Conservation (phyloP, 2,329 filamentous ascomycete species). For the Hyphodiscus sp. region DNA sequence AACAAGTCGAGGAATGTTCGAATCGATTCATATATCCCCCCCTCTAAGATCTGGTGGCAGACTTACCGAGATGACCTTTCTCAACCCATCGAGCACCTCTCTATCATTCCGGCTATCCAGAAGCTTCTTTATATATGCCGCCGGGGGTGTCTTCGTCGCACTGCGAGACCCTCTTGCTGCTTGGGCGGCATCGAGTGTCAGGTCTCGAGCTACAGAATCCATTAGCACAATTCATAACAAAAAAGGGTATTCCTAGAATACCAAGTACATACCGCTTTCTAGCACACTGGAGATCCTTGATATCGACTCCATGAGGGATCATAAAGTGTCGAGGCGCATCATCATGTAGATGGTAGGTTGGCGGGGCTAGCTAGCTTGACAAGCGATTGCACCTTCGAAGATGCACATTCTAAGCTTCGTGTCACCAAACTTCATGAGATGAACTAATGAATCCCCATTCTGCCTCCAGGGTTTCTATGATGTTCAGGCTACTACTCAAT, state of each 20-base stretch:
- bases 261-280: slow-evolving; percentile 68
- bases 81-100: slow-evolving; percentile 86
- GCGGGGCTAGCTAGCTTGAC: slow-evolving; percentile 25
- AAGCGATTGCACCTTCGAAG: slow-evolving; percentile 17
- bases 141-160: slow-evolving; percentile 60
- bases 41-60: not conserved
- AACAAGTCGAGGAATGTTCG: not conserved
- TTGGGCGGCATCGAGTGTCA: slow-evolving; percentile 94
- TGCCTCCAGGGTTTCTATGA: slow-evolving; percentile 1
- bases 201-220: slow-evolving; percentile 68
- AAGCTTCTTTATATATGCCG: slow-evolving; percentile 86
- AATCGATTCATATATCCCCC: not conserved
- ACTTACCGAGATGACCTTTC: slow-evolving; percentile 77
- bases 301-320: slow-evolving; percentile 77
- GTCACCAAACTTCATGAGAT: too few relatives aligned
- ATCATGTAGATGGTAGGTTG: slow-evolving; percentile 9
- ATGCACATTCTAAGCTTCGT: too few relatives aligned
- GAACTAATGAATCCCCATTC: too few relatives aligned
- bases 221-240: slow-evolving; percentile 10
- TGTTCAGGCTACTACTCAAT: not conserved
- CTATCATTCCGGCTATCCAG: slow-evolving; percentile 90
- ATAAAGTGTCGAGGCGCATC: slow-evolving; percentile 17
- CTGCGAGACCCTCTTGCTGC: slow-evolving; percentile 65
- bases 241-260: not conserved
- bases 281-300: slow-evolving; percentile 89